phyloP scores from a whole-genome alignment of 139 green algal genomes.

The Diplosphaera chodatii region DNA sequence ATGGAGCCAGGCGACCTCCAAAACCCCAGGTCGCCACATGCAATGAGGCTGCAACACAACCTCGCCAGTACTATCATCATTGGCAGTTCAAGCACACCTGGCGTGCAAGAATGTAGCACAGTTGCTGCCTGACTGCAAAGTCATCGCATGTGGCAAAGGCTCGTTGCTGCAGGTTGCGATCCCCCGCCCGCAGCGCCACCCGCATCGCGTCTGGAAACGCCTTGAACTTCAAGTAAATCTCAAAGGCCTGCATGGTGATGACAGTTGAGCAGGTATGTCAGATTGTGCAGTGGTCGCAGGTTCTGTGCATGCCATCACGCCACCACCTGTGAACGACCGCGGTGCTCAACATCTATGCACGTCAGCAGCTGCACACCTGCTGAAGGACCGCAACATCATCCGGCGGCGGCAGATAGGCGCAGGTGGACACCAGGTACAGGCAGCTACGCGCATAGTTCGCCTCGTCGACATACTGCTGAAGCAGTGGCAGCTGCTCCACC shows the following conservation, averaged over 20 bases:
- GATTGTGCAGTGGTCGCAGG: no score
- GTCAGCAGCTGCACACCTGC: background rate
- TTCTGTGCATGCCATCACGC: no score
- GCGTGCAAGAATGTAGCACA: slow-evolving; percentile 85
- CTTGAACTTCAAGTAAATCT: slow-evolving; percentile 1
- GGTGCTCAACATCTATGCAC: no score
- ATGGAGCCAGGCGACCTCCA: no score
- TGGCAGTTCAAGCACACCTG: no score
- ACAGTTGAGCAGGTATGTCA: no score
- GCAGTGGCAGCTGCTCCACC: slow-evolving; percentile 75
- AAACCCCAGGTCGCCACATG: no score
- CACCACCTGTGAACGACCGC: no score
- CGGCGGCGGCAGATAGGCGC: slow-evolving; percentile 87
- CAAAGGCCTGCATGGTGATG: background rate
- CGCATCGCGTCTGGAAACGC: slow-evolving; percentile 77
- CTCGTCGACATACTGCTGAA: slow-evolving; percentile 75
- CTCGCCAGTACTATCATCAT: no score
- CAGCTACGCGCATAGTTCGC: slow-evolving; percentile 85
- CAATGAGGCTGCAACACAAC: no score
- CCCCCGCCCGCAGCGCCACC: slow-evolving; percentile 58
- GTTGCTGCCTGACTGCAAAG: slow-evolving; percentile 75
- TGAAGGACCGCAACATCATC: slow-evolving; percentile 80
- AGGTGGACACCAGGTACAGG: slow-evolving; percentile 88
- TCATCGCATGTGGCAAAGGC: slow-evolving; percentile 45
- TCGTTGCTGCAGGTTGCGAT: slow-evolving; percentile 24